Evolutionary conservation across 768 basidiomycete genomes (phyloP).

Genomic region (Gloeostereum incarnatum): DNA sequence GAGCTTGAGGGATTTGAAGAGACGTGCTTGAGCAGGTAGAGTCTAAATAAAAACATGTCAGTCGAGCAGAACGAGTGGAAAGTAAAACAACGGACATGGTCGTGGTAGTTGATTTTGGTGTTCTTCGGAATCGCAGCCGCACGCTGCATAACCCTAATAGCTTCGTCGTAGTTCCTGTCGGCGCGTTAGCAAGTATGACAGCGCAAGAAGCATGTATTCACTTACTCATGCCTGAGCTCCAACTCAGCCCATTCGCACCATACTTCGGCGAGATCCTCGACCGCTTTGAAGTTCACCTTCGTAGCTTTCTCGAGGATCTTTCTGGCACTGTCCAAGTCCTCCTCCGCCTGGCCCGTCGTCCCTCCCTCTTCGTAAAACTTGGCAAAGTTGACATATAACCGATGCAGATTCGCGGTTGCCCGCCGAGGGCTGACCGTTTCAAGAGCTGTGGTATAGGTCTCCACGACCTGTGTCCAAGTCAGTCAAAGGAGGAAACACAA

Average conservation of each 20-base stretch:
- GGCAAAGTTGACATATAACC: conserved; percentile 90
- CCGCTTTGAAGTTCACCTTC: conserved; percentile 86
- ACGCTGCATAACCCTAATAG: conserved; percentile 93
- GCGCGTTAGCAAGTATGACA: conserved; percentile 9
- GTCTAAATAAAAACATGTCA: conserved; percentile 31
- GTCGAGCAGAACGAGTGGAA: not conserved
- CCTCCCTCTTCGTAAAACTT: conserved; percentile 98
- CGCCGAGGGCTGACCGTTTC: conserved; percentile 83
- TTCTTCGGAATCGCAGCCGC: conserved; percentile 88
- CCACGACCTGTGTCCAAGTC: conserved; percentile 55
- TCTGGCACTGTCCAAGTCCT: conserved; percentile 76
- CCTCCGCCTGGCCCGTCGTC: conserved; percentile 64
- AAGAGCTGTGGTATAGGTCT: conserved; percentile 86
- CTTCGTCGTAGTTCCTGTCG: conserved; percentile 89
- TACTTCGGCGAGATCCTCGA: conserved; percentile 95
- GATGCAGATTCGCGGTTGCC: conserved; percentile 85
- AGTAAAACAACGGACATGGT: conserved; percentile 55
- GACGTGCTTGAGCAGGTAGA: conserved; percentile 74
- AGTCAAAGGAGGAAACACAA: conserved; percentile 1
- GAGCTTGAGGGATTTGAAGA: conserved; percentile 96
- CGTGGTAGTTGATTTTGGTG: conserved; percentile 85
- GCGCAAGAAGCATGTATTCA: conserved; percentile 8
- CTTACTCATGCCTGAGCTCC: conserved; percentile 93
- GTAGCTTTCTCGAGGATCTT: conserved; percentile 92
- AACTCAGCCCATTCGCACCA: conserved; percentile 99